Conservation (phyloP, 2,329 filamentous ascomycete species). For the Neoascochyta sp. region DNA sequence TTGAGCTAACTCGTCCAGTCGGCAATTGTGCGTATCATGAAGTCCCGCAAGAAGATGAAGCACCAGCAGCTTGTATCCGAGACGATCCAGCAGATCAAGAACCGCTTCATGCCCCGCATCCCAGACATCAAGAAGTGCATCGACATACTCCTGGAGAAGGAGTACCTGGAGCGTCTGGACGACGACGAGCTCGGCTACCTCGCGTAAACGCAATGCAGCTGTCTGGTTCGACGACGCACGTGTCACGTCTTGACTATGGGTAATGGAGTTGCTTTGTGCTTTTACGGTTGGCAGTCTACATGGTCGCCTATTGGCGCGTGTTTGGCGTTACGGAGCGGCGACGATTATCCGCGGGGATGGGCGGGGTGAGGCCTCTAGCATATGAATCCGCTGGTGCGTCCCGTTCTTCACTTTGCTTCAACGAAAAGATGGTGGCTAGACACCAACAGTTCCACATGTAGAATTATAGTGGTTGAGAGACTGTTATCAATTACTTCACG, state of each 20-base stretch:
- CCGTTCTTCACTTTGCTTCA: too few species aligned
- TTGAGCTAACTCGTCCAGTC: constrained; percentile 59
- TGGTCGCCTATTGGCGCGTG: constrained; percentile 6
- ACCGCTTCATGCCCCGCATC: constrained; percentile 88
- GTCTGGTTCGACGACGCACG: constrained; percentile 3
- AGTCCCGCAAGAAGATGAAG: constrained; percentile 98
- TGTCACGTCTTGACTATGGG: constrained; percentile 4
- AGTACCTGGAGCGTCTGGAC: constrained; percentile 93
- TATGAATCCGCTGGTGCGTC: too few species aligned
- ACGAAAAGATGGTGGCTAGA: too few species aligned
- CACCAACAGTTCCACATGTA: too few species aligned
- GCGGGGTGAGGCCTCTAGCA: too few species aligned
- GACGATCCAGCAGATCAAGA: constrained; percentile 91
- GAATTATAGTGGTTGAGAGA: too few species aligned
- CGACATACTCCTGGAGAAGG: constrained; percentile 96
- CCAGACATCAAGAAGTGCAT: constrained; percentile 99
- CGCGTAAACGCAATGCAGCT: constrained; percentile 54
- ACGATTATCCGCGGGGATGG: too few species aligned
- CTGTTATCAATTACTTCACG: neutral
- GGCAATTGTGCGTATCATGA: constrained; percentile 99
- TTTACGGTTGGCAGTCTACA: constrained; percentile 4
- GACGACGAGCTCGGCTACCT: constrained; percentile 93
- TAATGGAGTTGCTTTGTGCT: constrained; percentile 4
- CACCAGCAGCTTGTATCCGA: constrained; percentile 91
- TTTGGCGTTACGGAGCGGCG: too few species aligned